phyloP scores from a whole-genome alignment of 495 filamentous ascomycete species.

The Bacidia rubella region DNA sequence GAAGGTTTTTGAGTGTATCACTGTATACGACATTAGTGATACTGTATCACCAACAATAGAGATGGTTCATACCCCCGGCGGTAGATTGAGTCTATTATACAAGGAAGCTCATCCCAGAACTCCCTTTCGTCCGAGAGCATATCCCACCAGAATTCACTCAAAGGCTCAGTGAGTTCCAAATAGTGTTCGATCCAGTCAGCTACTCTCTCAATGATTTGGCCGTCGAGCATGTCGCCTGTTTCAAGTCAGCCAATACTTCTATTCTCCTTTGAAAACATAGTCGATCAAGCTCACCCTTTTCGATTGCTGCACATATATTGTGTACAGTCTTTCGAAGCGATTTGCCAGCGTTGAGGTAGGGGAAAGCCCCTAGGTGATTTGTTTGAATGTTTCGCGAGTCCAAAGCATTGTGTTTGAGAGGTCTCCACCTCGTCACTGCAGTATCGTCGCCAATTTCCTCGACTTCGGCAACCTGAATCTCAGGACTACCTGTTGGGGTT shows the following conservation, averaged over 20 bases:
- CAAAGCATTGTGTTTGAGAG: conserved; percentile 20
- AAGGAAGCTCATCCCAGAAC: conserved; percentile 42
- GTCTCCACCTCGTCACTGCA: conserved; percentile 31
- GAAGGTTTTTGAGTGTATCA: conserved; percentile 1
- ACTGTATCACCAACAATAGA: not conserved
- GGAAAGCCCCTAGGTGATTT: conserved; percentile 16
- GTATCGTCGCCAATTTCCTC: conserved; percentile 41
- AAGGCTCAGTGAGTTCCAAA: conserved; percentile 14
- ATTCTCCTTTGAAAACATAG: conserved; percentile 16
- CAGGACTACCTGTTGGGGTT: conserved; percentile 34
- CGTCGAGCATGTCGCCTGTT: conserved; percentile 23
- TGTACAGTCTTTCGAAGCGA: conserved; percentile 27
- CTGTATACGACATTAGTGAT: not conserved
- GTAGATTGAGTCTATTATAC: conserved; percentile 29
- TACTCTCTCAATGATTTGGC: conserved; percentile 15
- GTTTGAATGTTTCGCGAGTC: conserved; percentile 11
- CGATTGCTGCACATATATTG: conserved; percentile 26
- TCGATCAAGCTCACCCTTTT: conserved; percentile 27
- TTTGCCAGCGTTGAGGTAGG: conserved; percentile 7
- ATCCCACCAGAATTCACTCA: conserved; percentile 18
- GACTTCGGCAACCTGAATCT: conserved; percentile 42
- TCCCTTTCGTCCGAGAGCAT: conserved; percentile 28
- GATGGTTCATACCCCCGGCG: conserved; percentile 12
- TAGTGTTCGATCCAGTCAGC: conserved; percentile 23
- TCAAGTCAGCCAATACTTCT: conserved; percentile 22